Evolutionary conservation across 1,139 yeast genomes (phyloP).

Genomic region (Spencermartinsiella ligniputridi): DNA sequence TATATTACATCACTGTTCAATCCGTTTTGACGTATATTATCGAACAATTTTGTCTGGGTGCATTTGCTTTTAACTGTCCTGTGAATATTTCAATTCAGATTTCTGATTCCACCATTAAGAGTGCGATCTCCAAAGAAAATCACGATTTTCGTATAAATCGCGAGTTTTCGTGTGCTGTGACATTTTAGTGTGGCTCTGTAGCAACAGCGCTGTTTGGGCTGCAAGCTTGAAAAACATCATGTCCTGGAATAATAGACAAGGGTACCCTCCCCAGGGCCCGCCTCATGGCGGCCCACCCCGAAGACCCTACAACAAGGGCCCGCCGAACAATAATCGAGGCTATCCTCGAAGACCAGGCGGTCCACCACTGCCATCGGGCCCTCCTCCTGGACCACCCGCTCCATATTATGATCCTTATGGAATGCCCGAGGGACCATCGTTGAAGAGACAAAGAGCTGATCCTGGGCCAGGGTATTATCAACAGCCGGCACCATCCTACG

Average conservation of each 20-base stretch:
- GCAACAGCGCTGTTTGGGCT: no score
- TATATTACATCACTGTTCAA: no score
- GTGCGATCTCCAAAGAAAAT: no score
- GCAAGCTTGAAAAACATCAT: no score
- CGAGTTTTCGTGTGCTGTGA: no score
- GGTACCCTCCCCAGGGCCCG: not conserved
- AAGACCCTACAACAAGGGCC: not conserved
- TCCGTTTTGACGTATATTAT: no score
- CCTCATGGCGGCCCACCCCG: not conserved
- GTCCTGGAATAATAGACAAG: constrained; percentile 1
- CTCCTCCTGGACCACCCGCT: not conserved
- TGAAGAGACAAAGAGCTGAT: not conserved
- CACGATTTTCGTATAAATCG: no score
- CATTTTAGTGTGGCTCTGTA: no score
- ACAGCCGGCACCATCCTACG: not conserved
- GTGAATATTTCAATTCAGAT: no score
- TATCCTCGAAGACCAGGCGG: not conserved
- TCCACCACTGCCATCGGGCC: not conserved
- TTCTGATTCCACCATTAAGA: no score
- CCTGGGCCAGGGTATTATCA: not conserved
- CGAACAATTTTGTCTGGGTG: no score
- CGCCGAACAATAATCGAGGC: not conserved
- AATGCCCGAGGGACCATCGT: not conserved
- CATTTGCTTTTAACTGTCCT: no score
- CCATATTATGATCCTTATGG: not conserved